Conservation (phyloP, 352 stramenopile genomes). For the Pythium rhizo-oryzae region DNA sequence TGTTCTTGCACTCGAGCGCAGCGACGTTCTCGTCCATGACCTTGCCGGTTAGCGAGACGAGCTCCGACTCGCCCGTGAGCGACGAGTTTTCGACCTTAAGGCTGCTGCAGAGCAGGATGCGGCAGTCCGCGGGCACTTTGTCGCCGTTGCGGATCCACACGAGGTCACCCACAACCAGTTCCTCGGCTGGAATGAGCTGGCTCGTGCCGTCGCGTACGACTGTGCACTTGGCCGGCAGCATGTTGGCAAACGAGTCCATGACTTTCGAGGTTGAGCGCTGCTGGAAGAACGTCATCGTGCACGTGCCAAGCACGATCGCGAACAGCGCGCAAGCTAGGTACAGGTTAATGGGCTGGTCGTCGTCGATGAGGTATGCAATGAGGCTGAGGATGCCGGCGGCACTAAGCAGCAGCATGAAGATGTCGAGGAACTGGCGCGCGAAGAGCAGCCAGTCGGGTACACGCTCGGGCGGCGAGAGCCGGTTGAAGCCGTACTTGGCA, state of each 20-base stretch:
- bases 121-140: slow-evolving; percentile 57
- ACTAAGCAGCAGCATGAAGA: slow-evolving; percentile 49
- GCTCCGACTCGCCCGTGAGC: slow-evolving; percentile 60
- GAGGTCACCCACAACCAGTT: slow-evolving; percentile 54
- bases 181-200: slow-evolving; percentile 42
- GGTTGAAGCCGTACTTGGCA: slow-evolving; percentile 37
- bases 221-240: slow-evolving; percentile 41
- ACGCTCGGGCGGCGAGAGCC: slow-evolving; percentile 36
- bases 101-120: slow-evolving; percentile 47
- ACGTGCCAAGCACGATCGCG: slow-evolving; percentile 40
- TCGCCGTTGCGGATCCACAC: slow-evolving; percentile 55
- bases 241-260: slow-evolving; percentile 60
- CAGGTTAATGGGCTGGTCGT: slow-evolving; percentile 42
- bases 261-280: slow-evolving; percentile 42
- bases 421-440: slow-evolving; percentile 48
- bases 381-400: slow-evolving; percentile 38
- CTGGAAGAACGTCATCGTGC: slow-evolving; percentile 47
- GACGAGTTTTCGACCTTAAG: slow-evolving; percentile 72
- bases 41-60: slow-evolving; percentile 38
- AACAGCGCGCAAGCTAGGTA: slow-evolving; percentile 46
- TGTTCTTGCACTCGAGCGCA: too few relatives aligned
- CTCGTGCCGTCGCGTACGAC: slow-evolving; percentile 49
- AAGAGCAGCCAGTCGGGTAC: slow-evolving; percentile 43
- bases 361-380: slow-evolving; percentile 44
- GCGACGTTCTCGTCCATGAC: slow-evolving; percentile 15